phyloP scores from a whole-genome alignment of 1,284 basidiomycete species.

The Austroboletus novae-zelandiae region DNA sequence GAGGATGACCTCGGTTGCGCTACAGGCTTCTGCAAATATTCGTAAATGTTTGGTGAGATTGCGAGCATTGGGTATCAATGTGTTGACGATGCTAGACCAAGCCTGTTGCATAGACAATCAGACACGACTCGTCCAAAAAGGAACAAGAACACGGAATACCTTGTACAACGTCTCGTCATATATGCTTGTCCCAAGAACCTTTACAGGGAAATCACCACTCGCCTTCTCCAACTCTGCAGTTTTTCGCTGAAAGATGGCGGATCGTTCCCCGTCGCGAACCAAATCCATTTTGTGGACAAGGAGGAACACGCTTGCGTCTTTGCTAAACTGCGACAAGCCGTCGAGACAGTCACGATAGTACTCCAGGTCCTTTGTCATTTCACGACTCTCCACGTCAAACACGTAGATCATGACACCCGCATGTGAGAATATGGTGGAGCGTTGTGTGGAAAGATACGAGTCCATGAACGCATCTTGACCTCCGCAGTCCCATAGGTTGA shows the following conservation, averaged over 20 bases:
- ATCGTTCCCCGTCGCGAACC: slow-evolving; percentile 57
- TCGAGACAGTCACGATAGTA: slow-evolving; percentile 88
- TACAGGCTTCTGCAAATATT: slow-evolving; percentile 82
- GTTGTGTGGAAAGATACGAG: slow-evolving; percentile 88
- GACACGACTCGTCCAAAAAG: slow-evolving; percentile 1
- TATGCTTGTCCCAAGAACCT: slow-evolving; percentile 92
- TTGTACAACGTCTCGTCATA: slow-evolving; percentile 98
- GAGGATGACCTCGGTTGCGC: slow-evolving; percentile 90
- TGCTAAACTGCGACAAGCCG: slow-evolving; percentile 73
- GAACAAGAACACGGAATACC: slow-evolving; percentile 43
- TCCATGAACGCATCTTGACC: slow-evolving; percentile 99
- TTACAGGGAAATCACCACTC: slow-evolving; percentile 56
- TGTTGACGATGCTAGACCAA: slow-evolving; percentile 97
- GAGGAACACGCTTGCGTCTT: slow-evolving; percentile 85
- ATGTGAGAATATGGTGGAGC: slow-evolving; percentile 90
- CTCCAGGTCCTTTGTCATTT: slow-evolving; percentile 74
- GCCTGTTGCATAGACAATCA: slow-evolving; percentile 54
- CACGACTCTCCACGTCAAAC: slow-evolving; percentile 85
- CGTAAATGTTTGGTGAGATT: slow-evolving; percentile 85
- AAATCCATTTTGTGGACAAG: slow-evolving; percentile 98
- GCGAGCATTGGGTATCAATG: slow-evolving; percentile 92
- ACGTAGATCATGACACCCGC: slow-evolving; percentile 98
- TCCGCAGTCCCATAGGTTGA: slow-evolving; percentile 98
- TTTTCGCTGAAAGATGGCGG: slow-evolving; percentile 64
- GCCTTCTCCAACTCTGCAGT: slow-evolving; percentile 64